Evolutionary conservation across 331 rosid species (phyloP), one percentile per base, ranked within the genome.

Genomic region (Spiraea crenata): DNA sequence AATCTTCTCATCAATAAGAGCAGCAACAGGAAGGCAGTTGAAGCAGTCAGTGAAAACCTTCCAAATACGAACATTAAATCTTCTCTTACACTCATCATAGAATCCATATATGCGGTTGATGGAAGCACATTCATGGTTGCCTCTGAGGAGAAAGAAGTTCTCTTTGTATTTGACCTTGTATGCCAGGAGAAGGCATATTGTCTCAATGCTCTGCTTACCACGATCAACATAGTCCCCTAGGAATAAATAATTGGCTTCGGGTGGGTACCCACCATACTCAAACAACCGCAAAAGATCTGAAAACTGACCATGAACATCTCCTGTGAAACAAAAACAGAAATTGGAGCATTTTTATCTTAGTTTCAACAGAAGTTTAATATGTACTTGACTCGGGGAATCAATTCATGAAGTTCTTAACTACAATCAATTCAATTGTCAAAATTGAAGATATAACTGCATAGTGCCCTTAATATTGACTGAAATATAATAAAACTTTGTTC

Each of bases 1-100:
- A 75, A 88, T 88, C 84, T 88, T 88, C 80, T 85, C 93, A 63
- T 88, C 93, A 66, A 80, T 69, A 52, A 80, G 78, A 20, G 81
- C 84, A 39, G 84, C 84, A 14, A 80, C 84, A 3, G 81, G 84
- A 40, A 80, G 67, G 61, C 81, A 80, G 71, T 80, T 80, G 74
- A 80, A 80, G 61, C 83, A 79, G 13, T 79, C 82, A 20, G 82
- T 79, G 68, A 79, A 79, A 9, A 78, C 74, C 85, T 85, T 88
- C 95, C 95, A 88, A 25, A 88, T 44, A 42, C 95, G 89, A 74
- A 88, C 86, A 85, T 85, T 88, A 76, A 80, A 88, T 76, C 91
- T 83, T 84, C 87, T 82, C 85, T 80, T 80, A 62, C 83, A 80
- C 74, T 80, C 83, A 20, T 80, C 83, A 65, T 80, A 80, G 63